Evolutionary conservation across 176 grass and related monocot species (phyloP).

Genomic region (Pontederia crassipes): DNA sequence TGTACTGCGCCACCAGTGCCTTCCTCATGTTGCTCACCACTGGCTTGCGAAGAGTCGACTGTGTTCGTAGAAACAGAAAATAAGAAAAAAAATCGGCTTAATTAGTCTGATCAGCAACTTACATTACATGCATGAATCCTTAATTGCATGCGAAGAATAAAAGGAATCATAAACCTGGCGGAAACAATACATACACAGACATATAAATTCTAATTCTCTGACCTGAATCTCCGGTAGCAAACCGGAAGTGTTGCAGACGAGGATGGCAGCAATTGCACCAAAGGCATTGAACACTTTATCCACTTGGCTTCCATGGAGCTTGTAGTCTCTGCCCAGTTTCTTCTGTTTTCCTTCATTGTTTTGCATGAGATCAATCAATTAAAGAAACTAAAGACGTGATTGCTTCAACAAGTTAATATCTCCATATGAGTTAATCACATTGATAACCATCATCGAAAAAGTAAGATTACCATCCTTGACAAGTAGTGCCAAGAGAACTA

Average conservation of each 20-base stretch:
- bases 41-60: slow-evolving; percentile 69
- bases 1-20: slow-evolving; percentile 61
- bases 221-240: slow-evolving; percentile 84
- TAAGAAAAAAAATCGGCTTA: background rate
- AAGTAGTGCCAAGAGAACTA: slow-evolving; percentile 41
- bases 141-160: background rate
- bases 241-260: slow-evolving; percentile 86
- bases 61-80: background rate
- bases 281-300: slow-evolving; percentile 63
- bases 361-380: background rate
- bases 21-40: slow-evolving; percentile 44
- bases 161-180: background rate
- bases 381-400: background rate
- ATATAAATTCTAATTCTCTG: background rate
- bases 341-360: slow-evolving; percentile 32
- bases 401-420: background rate
- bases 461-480: slow-evolving; percentile 41
- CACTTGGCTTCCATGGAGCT: slow-evolving; percentile 25
- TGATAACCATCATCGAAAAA: too few species aligned
- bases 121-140: too few species aligned
- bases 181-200: too few species aligned
- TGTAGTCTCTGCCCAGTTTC: slow-evolving; percentile 30
- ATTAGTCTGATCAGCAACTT: too few species aligned
- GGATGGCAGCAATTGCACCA: slow-evolving; percentile 61
- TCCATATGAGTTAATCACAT: too few species aligned